These are phyloP conservation scores for Bruguiera hainesii DNA, from an alignment of 441 rosid species.

Conservation along the genomic window DNA sequence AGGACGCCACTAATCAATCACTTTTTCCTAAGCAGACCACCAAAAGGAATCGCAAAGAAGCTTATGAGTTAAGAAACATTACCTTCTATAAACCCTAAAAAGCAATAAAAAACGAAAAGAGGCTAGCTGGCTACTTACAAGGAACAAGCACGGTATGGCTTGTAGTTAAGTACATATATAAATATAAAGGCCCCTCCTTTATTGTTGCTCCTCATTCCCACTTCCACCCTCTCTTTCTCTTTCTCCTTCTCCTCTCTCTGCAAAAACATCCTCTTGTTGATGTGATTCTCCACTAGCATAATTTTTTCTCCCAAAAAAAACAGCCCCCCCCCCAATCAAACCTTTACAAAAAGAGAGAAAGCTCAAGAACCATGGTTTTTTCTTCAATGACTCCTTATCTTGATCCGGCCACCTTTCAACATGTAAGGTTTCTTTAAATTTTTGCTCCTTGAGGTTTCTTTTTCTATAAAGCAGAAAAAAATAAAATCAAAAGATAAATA, in stretches of 20 bases:
- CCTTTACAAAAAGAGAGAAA: constrained; percentile 36
- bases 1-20: constrained; percentile 16
- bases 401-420: constrained; percentile 6
- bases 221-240: constrained; percentile 16
- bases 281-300: constrained; percentile 53
- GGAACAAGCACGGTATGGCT: not conserved
- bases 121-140: constrained; percentile 15
- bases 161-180: constrained; percentile 14
- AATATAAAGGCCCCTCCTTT: constrained; percentile 43
- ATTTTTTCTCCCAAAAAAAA: constrained; percentile 25
- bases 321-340: constrained; percentile 23
- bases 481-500: constrained; percentile 33
- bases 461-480: constrained; percentile 27
- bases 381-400: constrained; percentile 2
- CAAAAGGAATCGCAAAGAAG: constrained; percentile 32
- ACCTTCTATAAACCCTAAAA: constrained; percentile 49
- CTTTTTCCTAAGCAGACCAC: constrained; percentile 14
- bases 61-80: constrained; percentile 56
- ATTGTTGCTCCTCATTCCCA: constrained; percentile 34
- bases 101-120: constrained; percentile 41
- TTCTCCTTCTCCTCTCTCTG: constrained; percentile 15
- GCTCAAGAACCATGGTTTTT: constrained; percentile 6
- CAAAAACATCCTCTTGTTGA: constrained; percentile 28
- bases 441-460: constrained; percentile 13
- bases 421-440: constrained; percentile 41